A percentile compares a stretch with the other conserved stretches of the same genome.
Conservation (phyloP, 768 basidiomycete genomes). For the Russula brevipes region DNA sequence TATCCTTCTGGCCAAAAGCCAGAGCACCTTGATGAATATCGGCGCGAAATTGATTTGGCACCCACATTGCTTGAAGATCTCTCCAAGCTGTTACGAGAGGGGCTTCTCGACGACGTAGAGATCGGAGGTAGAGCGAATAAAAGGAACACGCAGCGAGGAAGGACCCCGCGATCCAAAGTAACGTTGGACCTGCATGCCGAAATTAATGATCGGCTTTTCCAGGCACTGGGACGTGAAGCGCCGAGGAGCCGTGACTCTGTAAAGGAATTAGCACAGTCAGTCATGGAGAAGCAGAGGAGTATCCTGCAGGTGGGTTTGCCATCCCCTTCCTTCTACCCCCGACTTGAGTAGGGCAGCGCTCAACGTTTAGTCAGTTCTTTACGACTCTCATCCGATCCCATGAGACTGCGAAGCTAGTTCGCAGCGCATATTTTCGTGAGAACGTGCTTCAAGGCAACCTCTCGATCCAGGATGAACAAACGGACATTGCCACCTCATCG, state of each 20-base stretch:
- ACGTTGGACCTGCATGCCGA: background rate
- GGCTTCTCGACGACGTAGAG: background rate
- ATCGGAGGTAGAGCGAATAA: background rate
- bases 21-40: background rate
- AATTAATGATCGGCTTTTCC: conserved; percentile 2
- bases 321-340: background rate
- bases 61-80: conserved; percentile 4
- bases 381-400: background rate
- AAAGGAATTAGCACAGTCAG: background rate
- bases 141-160: background rate
- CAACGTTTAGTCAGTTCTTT: background rate
- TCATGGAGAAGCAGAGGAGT: background rate
- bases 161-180: background rate
- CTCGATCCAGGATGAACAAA: background rate
- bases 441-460: conserved; percentile 8
- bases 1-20: conserved; percentile 5
- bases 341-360: background rate
- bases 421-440: conserved; percentile 11
- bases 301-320: conserved; percentile 1
- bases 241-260: conserved; percentile 1
- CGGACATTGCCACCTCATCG: background rate
- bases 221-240: background rate
- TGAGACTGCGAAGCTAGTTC: background rate
- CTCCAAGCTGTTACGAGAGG: background rate
- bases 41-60: background rate